phyloP scores from a whole-genome alignment of 805 yeast species.

The Saccharomycopsis sp. region DNA sequence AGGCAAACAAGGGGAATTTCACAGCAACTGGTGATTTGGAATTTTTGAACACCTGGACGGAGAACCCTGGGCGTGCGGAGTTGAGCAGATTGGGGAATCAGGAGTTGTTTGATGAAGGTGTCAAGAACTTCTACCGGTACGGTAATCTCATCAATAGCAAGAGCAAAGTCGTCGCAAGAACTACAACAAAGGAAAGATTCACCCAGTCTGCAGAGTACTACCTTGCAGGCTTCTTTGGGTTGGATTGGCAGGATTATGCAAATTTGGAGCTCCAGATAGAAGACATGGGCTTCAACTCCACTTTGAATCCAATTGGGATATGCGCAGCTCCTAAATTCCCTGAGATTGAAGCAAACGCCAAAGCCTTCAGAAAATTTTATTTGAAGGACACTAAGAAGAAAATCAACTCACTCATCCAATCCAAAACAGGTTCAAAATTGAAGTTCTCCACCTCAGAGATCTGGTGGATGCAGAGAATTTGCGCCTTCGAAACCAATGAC shows the following conservation, averaged over 20 bases:
- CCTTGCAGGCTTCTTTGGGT: constrained; percentile 41
- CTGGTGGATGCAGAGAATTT: constrained; percentile 45
- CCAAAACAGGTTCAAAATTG: constrained; percentile 42
- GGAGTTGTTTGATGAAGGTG: constrained; percentile 23
- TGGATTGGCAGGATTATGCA: constrained; percentile 22
- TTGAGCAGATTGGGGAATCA: constrained; percentile 23
- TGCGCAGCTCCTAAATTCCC: constrained; percentile 4
- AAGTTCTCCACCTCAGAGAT: constrained; percentile 40
- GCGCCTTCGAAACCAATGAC: constrained; percentile 70
- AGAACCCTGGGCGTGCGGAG: constrained; percentile 17
- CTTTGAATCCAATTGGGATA: constrained; percentile 19
- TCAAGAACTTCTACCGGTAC: constrained; percentile 20
- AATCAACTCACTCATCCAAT: constrained; percentile 30
- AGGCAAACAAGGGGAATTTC: constrained; percentile 26
- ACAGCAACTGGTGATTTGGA: constrained; percentile 38
- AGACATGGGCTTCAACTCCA: constrained; percentile 21
- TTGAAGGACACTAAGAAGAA: constrained; percentile 46
- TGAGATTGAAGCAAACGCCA: background rate
- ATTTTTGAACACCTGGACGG: constrained; percentile 39
- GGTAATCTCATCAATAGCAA: constrained; percentile 16
- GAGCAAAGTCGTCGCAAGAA: constrained; percentile 21
- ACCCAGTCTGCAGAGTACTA: constrained; percentile 38
- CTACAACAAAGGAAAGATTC: constrained; percentile 40
- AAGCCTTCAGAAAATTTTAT: constrained; percentile 26
- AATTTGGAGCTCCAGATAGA: constrained; percentile 22